Evolutionary conservation across 768 basidiomycete species (phyloP).

Genomic region (Ramaria sp.): DNA sequence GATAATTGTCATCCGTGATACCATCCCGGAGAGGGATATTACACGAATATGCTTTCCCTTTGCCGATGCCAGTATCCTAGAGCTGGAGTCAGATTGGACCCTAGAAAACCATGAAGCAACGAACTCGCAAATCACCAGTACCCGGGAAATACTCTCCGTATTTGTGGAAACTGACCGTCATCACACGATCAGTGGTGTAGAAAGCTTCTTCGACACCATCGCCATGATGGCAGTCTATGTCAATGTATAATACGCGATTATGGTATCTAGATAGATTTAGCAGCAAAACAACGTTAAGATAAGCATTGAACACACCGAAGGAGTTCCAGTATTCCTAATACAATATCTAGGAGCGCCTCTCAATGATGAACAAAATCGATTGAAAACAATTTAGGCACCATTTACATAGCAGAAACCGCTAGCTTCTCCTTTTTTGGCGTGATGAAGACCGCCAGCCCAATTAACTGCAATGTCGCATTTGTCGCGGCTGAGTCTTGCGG

Average conservation of each 20-base stretch:
- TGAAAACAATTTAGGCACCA: slow-evolving; percentile 37
- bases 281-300: not conserved
- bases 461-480: slow-evolving; percentile 99
- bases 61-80: slow-evolving; percentile 86
- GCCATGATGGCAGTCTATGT: slow-evolving; percentile 97
- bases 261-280: slow-evolving; percentile 56
- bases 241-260: slow-evolving; percentile 90
- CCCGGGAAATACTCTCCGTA: slow-evolving; percentile 99
- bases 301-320: slow-evolving; percentile 43
- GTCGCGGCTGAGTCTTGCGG: slow-evolving; percentile 86
- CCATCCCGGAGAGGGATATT: slow-evolving; percentile 96
- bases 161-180: slow-evolving; percentile 98
- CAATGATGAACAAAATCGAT: not conserved
- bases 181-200: slow-evolving; percentile 96
- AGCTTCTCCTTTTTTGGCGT: slow-evolving; percentile 98
- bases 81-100: not conserved
- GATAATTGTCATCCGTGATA: slow-evolving; percentile 90
- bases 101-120: slow-evolving; percentile 17
- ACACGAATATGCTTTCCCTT: slow-evolving; percentile 87
- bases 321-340: slow-evolving; percentile 91
- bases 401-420: slow-evolving; percentile 99
- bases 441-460: slow-evolving; percentile 98
- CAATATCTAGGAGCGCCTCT: slow-evolving; percentile 62
- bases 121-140: slow-evolving; percentile 88
- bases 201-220: slow-evolving; percentile 99